Percentiles rank a stretch among this genome's conserved stretches.
These are phyloP conservation scores for Cantharellus cinnabarinus DNA, from an alignment of 768 basidiomycete genomes.

Conservation along the genomic window DNA sequence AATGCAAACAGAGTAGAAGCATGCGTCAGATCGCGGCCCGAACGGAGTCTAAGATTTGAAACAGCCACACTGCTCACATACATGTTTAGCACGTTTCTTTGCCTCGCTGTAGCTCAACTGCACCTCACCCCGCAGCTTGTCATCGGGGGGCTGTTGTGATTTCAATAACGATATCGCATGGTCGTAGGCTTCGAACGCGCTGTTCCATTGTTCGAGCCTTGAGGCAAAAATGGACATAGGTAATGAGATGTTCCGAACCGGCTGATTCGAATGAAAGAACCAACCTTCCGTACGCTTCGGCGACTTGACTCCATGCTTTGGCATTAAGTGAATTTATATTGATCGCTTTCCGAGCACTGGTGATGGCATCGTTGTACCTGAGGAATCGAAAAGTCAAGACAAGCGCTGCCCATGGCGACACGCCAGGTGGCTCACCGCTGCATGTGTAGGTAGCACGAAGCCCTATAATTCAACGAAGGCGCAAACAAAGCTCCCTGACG, in stretches of 20 bases:
- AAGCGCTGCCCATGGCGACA: neutral
- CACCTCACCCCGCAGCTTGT: neutral
- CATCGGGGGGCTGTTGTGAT: neutral
- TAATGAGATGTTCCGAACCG: neutral
- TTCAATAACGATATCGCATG: neutral
- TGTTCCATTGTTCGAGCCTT: slow-evolving; percentile 1
- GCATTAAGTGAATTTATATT: neutral
- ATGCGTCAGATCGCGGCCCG: neutral
- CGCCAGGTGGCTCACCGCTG: neutral
- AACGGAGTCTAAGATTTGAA: neutral
- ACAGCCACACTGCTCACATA: neutral
- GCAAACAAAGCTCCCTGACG: neutral
- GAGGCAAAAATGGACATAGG: neutral
- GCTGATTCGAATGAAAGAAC: neutral
- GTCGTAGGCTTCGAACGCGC: slow-evolving; percentile 1
- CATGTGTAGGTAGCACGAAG: neutral
- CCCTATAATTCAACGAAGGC: neutral
- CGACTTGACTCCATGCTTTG: neutral
- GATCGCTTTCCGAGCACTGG: neutral
- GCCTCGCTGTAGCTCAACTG: neutral
- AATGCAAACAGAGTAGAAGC: neutral
- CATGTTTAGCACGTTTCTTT: neutral
- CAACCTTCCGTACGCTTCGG: neutral
- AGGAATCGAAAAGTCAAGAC: neutral
- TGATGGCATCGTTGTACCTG: neutral